Conservation (phyloP, 768 basidiomycete genomes). For the Collybiopsis luxurians region DNA sequence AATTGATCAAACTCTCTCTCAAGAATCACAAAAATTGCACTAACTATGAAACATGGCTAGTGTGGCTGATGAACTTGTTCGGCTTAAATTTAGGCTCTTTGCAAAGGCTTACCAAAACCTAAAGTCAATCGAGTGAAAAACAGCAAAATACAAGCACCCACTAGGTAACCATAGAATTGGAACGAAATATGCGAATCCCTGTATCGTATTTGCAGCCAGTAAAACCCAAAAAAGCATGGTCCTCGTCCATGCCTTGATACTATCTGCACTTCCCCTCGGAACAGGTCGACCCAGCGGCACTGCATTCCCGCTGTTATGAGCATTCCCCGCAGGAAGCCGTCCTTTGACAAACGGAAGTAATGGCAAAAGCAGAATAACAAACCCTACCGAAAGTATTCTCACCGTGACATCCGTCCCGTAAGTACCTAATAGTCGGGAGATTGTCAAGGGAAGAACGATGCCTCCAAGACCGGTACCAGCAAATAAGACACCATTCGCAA, state of each 20-base stretch:
- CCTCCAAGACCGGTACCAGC: constrained; percentile 26
- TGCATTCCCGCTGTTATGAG: too few relatives aligned
- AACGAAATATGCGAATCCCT: constrained; percentile 25
- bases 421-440: constrained; percentile 21
- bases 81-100: constrained; percentile 13
- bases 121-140: background rate
- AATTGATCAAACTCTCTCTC: constrained; percentile 6
- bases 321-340: constrained; percentile 17
- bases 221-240: constrained; percentile 21
- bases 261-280: constrained; percentile 5
- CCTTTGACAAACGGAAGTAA: constrained; percentile 23
- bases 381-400: constrained; percentile 20
- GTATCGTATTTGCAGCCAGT: constrained; percentile 19
- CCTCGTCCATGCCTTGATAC: constrained; percentile 15
- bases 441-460: constrained; percentile 21
- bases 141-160: constrained; percentile 4
- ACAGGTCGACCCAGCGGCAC: too few relatives aligned
- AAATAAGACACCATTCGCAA: constrained; percentile 29
- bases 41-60: constrained; percentile 21
- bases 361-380: constrained; percentile 18
- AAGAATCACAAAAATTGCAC: background rate
- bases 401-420: constrained; percentile 21
- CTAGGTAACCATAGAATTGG: constrained; percentile 24
- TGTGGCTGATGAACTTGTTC: constrained; percentile 14
- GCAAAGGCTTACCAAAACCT: constrained; percentile 19